These are phyloP conservation scores for Fusarium kyushuense DNA, from an alignment of 2,329 filamentous ascomycete species.

Conservation along the genomic window DNA sequence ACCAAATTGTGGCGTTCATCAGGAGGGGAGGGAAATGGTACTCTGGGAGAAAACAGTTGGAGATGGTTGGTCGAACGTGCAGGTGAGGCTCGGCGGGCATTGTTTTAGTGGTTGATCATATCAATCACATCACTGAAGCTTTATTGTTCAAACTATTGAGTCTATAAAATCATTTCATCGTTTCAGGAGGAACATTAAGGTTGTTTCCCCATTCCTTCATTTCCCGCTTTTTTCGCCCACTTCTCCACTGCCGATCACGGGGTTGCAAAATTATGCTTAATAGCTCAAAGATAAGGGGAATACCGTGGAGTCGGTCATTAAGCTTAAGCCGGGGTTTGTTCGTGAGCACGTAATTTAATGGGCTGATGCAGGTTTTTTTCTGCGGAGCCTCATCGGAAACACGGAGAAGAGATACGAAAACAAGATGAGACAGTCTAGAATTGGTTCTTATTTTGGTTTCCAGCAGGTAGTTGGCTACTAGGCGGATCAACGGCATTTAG, in stretches of 20 bases:
- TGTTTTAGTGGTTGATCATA: neutral
- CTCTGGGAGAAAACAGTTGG: neutral
- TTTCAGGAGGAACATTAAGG: conserved; percentile 5
- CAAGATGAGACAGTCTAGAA: neutral
- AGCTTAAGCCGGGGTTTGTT: conserved; percentile 2
- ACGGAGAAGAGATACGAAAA: conserved; percentile 15
- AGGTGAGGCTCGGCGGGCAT: conserved; percentile 30
- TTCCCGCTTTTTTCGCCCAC: conserved; percentile 2
- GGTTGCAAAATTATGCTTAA: conserved; percentile 29
- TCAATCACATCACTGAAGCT: neutral
- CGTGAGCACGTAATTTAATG: conserved; percentile 1
- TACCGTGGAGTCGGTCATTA: conserved; percentile 5
- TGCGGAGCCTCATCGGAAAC: conserved; percentile 25
- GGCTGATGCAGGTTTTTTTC: neutral
- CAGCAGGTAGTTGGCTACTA: neutral
- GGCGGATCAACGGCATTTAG: neutral
- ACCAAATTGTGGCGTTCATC: neutral
- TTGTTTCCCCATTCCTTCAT: conserved; percentile 19
- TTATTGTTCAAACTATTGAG: too few species aligned
- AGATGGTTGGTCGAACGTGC: neutral
- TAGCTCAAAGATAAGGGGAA: conserved; percentile 30
- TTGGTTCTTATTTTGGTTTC: neutral
- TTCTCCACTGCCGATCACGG: conserved; percentile 20
- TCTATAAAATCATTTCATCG: too few species aligned
- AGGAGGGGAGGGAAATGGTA: conserved; percentile 7